Conservation (phyloP, 805 yeast genomes). For the Sporopachydermia lactativora region DNA sequence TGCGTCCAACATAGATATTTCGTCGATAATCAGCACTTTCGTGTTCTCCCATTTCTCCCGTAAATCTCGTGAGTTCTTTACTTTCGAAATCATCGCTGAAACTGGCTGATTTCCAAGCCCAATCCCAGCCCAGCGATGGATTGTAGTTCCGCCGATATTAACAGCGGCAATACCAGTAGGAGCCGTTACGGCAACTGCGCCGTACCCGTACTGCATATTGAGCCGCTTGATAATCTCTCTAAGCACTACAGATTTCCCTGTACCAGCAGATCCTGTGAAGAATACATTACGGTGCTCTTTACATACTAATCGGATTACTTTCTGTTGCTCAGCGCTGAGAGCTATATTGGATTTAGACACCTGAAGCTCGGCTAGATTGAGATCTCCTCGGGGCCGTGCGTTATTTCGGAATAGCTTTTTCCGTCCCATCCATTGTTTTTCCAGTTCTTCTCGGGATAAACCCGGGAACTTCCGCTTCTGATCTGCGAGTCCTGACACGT, state of each 20-base stretch:
- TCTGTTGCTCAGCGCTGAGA: slow-evolving; percentile 26
- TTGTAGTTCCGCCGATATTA: slow-evolving; percentile 65
- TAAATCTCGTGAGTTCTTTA: slow-evolving; percentile 37
- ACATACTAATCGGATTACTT: slow-evolving; percentile 37
- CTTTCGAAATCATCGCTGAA: slow-evolving; percentile 31
- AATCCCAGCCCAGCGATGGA: slow-evolving; percentile 67
- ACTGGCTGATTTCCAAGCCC: slow-evolving; percentile 53
- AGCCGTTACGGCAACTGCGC: slow-evolving; percentile 61
- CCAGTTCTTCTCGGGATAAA: too few relatives aligned
- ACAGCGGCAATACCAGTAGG: slow-evolving; percentile 80
- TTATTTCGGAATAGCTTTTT: neutral
- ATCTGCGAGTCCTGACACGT: neutral
- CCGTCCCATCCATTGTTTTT: neutral
- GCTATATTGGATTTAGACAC: slow-evolving; percentile 2
- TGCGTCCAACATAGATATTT: slow-evolving; percentile 71
- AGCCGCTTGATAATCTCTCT: slow-evolving; percentile 43
- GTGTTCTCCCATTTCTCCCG: slow-evolving; percentile 38
- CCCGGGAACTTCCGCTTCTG: too few relatives aligned
- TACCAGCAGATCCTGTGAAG: slow-evolving; percentile 79
- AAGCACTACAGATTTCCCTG: slow-evolving; percentile 68
- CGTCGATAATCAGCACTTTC: slow-evolving; percentile 59
- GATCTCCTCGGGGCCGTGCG: neutral
- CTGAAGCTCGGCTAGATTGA: neutral
- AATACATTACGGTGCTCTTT: slow-evolving; percentile 40
- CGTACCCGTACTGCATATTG: slow-evolving; percentile 28